phyloP scores from a whole-genome alignment of 2,329 filamentous ascomycete species.

The Hypoxylon sp. region DNA sequence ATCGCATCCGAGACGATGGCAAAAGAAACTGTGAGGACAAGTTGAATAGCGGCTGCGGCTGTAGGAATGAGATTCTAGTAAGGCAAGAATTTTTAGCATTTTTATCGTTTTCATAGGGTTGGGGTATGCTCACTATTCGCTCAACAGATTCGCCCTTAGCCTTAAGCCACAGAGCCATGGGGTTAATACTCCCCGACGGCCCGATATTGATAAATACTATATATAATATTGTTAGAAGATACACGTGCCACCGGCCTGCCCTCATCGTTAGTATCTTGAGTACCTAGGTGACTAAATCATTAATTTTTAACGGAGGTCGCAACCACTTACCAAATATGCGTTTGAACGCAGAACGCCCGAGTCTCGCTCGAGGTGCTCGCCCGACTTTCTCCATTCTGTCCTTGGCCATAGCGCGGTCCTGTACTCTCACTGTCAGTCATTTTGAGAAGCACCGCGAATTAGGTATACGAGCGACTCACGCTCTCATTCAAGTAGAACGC shows the following conservation, averaged over 20 bases:
- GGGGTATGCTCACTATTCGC: slow-evolving; percentile 59
- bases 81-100: slow-evolving; percentile 3
- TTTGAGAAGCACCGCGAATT: background rate
- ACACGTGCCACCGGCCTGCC: slow-evolving; percentile 57
- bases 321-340: slow-evolving; percentile 44
- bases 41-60: slow-evolving; percentile 65
- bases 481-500: slow-evolving; percentile 46
- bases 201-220: slow-evolving; percentile 58
- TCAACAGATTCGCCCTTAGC: slow-evolving; percentile 60
- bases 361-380: slow-evolving; percentile 43
- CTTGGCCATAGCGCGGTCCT: slow-evolving; percentile 45
- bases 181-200: slow-evolving; percentile 55
- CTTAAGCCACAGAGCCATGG: slow-evolving; percentile 60
- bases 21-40: slow-evolving; percentile 67
- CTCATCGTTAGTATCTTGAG: background rate
- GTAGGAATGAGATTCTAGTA: slow-evolving; percentile 64
- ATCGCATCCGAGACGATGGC: slow-evolving; percentile 69
- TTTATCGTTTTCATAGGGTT: background rate
- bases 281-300: too few relatives aligned
- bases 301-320: too few relatives aligned
- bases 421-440: slow-evolving; percentile 4
- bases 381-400: slow-evolving; percentile 45
- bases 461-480: slow-evolving; percentile 23
- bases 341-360: slow-evolving; percentile 45
- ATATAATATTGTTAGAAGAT: slow-evolving; percentile 56